Conservation (phyloP, 169 alveolate genomes). For the Eimeria acervulina region DNA sequence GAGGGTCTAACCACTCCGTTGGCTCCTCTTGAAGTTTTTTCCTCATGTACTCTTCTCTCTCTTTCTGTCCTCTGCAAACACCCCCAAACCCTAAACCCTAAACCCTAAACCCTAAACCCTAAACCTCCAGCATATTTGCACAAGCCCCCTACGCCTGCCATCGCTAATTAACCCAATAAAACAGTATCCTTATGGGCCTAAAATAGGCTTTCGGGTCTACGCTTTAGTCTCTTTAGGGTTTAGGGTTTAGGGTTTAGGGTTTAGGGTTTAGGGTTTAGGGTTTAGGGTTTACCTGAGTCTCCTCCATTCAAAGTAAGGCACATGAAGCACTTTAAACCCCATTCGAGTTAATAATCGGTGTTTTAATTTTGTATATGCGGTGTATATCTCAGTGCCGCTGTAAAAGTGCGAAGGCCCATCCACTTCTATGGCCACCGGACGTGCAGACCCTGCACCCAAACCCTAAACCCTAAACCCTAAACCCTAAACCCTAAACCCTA, state of each 20-base stretch:
- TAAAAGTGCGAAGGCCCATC: slow-evolving; percentile 97
- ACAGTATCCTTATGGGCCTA: no score
- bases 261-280: slow-evolving; percentile 41
- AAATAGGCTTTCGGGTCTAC: no score
- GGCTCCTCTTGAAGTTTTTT: slow-evolving; percentile 94
- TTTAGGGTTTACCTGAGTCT: slow-evolving; percentile 85
- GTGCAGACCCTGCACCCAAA: slow-evolving; percentile 78
- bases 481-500: slow-evolving; percentile 23
- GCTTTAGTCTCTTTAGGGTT: not conserved
- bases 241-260: not conserved
- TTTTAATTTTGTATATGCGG: slow-evolving; percentile 93
- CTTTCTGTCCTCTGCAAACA: slow-evolving; percentile 89
- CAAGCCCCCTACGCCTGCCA: no score
- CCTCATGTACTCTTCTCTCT: slow-evolving; percentile 95
- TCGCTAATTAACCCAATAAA: no score
- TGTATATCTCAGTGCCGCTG: slow-evolving; percentile 91
- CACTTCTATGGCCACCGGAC: slow-evolving; percentile 94
- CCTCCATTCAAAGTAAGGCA: slow-evolving; percentile 93
- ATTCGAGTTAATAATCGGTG: slow-evolving; percentile 94
- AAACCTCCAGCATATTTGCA: not conserved
- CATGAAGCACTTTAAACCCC: slow-evolving; percentile 93
- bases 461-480: slow-evolving; percentile 27
- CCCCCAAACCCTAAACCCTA: slow-evolving; percentile 54
- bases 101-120: slow-evolving; percentile 63
- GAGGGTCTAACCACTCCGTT: slow-evolving; percentile 95